These are phyloP conservation scores for Euryodendron excelsum DNA, from an alignment of 148 eudicot genomes.

Conservation along the genomic window DNA sequence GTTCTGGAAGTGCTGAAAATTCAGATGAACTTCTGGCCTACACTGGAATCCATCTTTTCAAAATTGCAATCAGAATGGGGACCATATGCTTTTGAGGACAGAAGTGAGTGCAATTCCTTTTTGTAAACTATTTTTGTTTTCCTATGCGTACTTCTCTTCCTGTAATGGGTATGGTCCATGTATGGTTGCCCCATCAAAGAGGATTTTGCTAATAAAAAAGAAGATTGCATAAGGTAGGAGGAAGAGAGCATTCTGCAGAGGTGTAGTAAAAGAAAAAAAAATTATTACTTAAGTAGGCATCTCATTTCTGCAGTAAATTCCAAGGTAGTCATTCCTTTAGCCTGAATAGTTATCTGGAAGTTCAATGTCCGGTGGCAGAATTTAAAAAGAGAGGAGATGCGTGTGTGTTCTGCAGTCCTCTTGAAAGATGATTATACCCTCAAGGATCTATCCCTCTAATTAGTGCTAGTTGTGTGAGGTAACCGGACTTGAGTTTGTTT, in stretches of 20 bases:
- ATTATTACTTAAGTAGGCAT: neutral
- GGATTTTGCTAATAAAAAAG: neutral
- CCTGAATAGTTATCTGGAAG: no score
- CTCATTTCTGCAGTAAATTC: neutral
- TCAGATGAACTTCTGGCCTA: constrained; percentile 75
- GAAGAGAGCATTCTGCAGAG: neutral
- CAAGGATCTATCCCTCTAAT: no score
- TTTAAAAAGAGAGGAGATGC: no score
- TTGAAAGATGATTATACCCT: no score
- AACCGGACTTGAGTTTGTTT: no score
- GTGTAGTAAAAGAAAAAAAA: neutral
- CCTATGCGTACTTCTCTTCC: neutral
- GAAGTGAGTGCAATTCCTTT: constrained; percentile 49
- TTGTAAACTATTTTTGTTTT: neutral
- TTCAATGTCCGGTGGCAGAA: no score
- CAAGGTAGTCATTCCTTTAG: neutral
- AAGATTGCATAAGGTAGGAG: no score
- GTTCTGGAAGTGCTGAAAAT: constrained; percentile 69
- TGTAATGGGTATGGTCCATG: neutral
- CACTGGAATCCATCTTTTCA: constrained; percentile 38
- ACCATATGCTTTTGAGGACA: constrained; percentile 36
- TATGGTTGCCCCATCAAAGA: neutral
- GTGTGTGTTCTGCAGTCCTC: no score
- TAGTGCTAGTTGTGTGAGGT: no score
- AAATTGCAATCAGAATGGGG: constrained; percentile 65